Conservation (phyloP, 495 filamentous ascomycete species). For the Annulohypoxylon stygium region DNA sequence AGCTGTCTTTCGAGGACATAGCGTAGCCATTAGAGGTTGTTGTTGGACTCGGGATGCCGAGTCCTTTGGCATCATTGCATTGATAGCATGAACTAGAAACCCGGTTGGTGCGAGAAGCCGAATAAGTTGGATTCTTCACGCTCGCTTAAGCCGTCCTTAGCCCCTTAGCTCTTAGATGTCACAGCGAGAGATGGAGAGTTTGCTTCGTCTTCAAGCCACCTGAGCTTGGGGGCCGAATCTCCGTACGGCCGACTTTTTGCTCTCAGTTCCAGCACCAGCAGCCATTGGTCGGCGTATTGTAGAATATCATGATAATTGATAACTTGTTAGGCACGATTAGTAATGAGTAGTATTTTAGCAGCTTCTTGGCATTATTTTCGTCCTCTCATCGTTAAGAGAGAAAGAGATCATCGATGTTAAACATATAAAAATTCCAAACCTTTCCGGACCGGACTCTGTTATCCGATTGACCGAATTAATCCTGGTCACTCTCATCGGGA, state of each 20-base stretch:
- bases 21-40: background rate
- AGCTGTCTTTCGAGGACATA: background rate
- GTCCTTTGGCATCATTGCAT: conserved; percentile 26
- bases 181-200: conserved; percentile 23
- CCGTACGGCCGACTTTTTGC: conserved; percentile 9
- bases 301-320: conserved; percentile 11
- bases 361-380: background rate
- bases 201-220: background rate
- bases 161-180: conserved; percentile 4
- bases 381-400: background rate
- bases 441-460: conserved; percentile 10
- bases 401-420: background rate
- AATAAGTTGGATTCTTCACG: conserved; percentile 9
- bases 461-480: conserved; percentile 13
- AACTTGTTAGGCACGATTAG: conserved; percentile 3
- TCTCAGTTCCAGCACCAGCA: background rate
- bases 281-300: conserved; percentile 1
- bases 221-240: conserved; percentile 10
- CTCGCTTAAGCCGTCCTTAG: background rate
- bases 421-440: conserved; percentile 2
- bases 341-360: conserved; percentile 1
- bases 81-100: conserved; percentile 13
- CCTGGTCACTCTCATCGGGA: conserved; percentile 3
- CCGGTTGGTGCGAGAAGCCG: conserved; percentile 11
- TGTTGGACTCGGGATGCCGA: conserved; percentile 40